Base-by-base conservation (phyloP, 306 rosid species). In the Pueraria montana region DNA sequence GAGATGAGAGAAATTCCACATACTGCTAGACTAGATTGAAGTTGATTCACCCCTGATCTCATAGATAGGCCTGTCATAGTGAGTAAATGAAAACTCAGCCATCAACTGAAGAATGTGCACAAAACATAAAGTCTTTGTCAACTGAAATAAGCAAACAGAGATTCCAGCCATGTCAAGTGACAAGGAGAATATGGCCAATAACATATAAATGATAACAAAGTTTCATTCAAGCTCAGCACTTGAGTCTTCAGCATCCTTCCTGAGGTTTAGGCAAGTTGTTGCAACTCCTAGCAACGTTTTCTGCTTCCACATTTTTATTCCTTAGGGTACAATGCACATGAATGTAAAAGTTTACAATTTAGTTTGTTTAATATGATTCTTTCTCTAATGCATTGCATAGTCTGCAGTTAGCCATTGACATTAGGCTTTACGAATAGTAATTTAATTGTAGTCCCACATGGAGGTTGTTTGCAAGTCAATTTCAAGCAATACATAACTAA, bases 11-110 rank as follows among this genome's bases (percentile, higher is more conserved):
- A 74, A 30, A 66, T 52, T 40, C 4, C 53, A 90, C 93, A 67
- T 89, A 94, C 98, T 61, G 67, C 26, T 76, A 90, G 59, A 82
- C n/a, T 66, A 3, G 94, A 58, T 48, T 92, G 97, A 56, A 92
- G 79, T 85, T 86, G 88, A 58, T 77, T 86, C 87, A 90, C 87
- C 52, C 91, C 85, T 13, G 98, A 93, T 81, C 87, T 89, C 85
- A 88, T 70, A 61, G 90, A 92, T 63, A 89, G 84, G 40, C 97
- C 98, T 92, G 89, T 80, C 80, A 84, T 30, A 46, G 43, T 55
- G 43, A 73, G 50, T 81, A 13, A 43, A 32, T 49, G 23, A 64
- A 52, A 42, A 36, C 32, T 45, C 62, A 72, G 45, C 45, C 46
- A 74, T 82, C 64, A 82, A 81, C 27, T 63, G 23, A 8, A 34